Base-by-base conservation (phyloP, 306 rosid genomes). In the Quercus gilva region DNA sequence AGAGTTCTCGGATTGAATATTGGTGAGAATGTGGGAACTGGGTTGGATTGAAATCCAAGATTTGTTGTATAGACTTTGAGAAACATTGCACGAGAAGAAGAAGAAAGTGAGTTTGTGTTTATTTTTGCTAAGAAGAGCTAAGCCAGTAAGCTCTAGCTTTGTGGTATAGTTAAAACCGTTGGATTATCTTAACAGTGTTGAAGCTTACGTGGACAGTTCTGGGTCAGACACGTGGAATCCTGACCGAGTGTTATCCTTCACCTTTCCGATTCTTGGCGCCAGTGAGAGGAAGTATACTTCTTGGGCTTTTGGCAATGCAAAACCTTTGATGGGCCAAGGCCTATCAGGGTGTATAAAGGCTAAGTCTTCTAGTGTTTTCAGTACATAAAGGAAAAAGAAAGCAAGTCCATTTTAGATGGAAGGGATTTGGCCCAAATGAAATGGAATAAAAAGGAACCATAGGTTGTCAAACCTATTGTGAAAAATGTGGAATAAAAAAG, bases 61-160 rank as follows among this genome's bases (percentile, higher is more conserved):
- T 67, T 67, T 21, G 75, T n/a, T 15, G 76, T 58, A 82, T 69
- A 75, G 55, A 68, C 65, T 78, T 55, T 69, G 64, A 73, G 83
- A 60, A 82, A 82, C 88, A 85, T 85, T 72, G 55, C 37, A 20
- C 67, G 51, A 19, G 20, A 9, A 9, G 35, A 19, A 31, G 70
- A 6, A 31, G 49, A 12, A 60, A 60, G 68, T 1, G 68, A 25
- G 17, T 3, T 17, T 61, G 20, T 8, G 9, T 26, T 15, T 12
- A 4, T 7, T 18, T 33, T 17, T 18, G 53, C 53, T 12, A 49
- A 33, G 37, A 3, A 49, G 53, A 45, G 53, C 15, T 49, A 12
- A 49, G 53, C 53, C 7, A 1, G 37, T 33, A 5, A 64, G 70
- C 70, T 64, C 2, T 11, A 5, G 71, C 13, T 25, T 8, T 9